Evolutionary conservation across 1,284 basidiomycete genomes (phyloP).

Genomic region (Trametes versicolor): DNA sequence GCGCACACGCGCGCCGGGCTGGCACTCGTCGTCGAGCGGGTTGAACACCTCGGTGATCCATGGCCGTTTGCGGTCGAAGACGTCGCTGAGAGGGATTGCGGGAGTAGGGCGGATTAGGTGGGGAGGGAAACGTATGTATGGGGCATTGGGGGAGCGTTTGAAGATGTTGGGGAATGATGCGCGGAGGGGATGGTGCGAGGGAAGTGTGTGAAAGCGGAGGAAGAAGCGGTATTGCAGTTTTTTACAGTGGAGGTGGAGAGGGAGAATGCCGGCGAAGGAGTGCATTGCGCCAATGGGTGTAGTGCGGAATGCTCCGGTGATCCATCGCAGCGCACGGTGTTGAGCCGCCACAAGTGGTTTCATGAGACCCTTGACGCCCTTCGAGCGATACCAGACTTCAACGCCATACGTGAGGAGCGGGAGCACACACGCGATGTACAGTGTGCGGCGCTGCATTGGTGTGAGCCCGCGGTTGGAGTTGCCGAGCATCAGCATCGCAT

Average conservation of each 20-base stretch:
- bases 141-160: neutral
- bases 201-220: conserved; percentile 12
- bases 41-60: conserved; percentile 14
- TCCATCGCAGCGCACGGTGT: conserved; percentile 17
- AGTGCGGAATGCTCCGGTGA: conserved; percentile 19
- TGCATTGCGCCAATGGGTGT: conserved; percentile 15
- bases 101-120: neutral
- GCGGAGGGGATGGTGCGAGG: neutral
- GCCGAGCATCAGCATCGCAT: conserved; percentile 45
- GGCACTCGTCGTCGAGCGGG: conserved; percentile 6
- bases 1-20: conserved; percentile 4
- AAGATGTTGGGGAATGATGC: conserved; percentile 1
- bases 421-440: conserved; percentile 45
- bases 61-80: neutral
- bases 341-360: conserved; percentile 1
- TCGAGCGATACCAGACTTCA: conserved; percentile 23
- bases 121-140: neutral
- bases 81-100: neutral
- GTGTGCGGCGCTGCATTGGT: conserved; percentile 38
- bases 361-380: conserved; percentile 12
- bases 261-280: conserved; percentile 7
- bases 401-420: conserved; percentile 43
- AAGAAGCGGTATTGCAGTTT: conserved; percentile 14
- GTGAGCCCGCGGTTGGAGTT: conserved; percentile 48
- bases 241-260: neutral